Percentiles rank a stretch among this genome's conserved stretches.
Conservation (phyloP, 768 basidiomycete species). For the Mycena galopus region DNA sequence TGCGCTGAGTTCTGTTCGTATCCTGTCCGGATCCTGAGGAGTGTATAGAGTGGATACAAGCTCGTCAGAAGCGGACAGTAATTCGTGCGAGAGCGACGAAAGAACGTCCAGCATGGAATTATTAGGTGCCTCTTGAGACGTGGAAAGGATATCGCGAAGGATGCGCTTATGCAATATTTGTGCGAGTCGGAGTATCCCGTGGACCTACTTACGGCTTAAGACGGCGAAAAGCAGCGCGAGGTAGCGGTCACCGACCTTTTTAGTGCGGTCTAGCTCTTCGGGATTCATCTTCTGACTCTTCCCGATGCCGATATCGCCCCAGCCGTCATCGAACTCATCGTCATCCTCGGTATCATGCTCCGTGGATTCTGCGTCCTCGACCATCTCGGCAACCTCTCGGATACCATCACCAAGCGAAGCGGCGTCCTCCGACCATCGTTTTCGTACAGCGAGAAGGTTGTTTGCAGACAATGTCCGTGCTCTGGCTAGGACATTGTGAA, state of each 20-base stretch:
- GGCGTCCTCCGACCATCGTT: conserved; percentile 63
- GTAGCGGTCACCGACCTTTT: conserved; percentile 60
- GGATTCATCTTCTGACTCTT: conserved; percentile 58
- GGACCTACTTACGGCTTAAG: conserved; percentile 57
- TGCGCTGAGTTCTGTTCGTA: conserved; percentile 54
- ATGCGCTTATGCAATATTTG: conserved; percentile 75
- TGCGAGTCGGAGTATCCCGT: conserved; percentile 69
- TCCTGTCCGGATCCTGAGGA: conserved; percentile 65
- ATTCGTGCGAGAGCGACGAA: conserved; percentile 59
- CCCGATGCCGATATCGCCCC: conserved; percentile 74
- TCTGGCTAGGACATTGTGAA: conserved; percentile 71
- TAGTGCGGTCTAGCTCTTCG: conserved; percentile 67
- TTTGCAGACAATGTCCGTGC: conserved; percentile 66
- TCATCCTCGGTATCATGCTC: conserved; percentile 49
- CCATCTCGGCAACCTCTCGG: conserved; percentile 69
- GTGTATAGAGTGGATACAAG: conserved; percentile 75
- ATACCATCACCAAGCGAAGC: conserved; percentile 73
- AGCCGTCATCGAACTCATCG: conserved; percentile 60
- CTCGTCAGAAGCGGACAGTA: conserved; percentile 73
- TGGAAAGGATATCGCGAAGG: conserved; percentile 61
- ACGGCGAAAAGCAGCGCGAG: background rate
- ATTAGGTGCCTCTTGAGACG: conserved; percentile 41
- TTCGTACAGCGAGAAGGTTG: conserved; percentile 70
- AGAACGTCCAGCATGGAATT: conserved; percentile 63
- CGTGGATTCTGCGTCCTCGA: conserved; percentile 51